Evolutionary conservation across 768 basidiomycete species (phyloP).

Genomic region (Lactarius tabidus): DNA sequence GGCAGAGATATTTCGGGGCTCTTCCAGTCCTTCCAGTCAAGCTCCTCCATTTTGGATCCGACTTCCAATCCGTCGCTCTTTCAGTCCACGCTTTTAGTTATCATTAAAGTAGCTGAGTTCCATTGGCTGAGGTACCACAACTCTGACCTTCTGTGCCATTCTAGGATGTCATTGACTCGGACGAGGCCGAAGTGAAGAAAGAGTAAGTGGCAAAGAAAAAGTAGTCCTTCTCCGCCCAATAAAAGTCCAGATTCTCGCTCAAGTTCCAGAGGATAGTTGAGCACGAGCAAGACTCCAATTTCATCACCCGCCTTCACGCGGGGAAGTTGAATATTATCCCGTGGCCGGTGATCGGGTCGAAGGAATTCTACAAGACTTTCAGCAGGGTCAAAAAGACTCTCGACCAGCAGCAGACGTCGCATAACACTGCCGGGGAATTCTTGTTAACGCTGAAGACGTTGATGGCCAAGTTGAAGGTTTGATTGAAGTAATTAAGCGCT

Average conservation of each 20-base stretch:
- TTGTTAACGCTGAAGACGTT: slow-evolving; percentile 54
- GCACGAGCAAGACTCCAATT: slow-evolving; percentile 58
- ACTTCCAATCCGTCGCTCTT: slow-evolving; percentile 57
- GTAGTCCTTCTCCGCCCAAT: not conserved
- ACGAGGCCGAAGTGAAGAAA: slow-evolving; percentile 52
- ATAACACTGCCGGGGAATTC: slow-evolving; percentile 51
- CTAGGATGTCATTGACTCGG: slow-evolving; percentile 64
- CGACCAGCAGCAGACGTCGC: slow-evolving; percentile 48
- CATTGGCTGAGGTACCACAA: no score
- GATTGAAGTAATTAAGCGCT: not conserved
- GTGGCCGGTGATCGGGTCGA: slow-evolving; percentile 64
- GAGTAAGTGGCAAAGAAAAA: slow-evolving; percentile 40
- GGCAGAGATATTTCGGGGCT: slow-evolving; percentile 57
- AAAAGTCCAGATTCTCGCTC: slow-evolving; percentile 43
- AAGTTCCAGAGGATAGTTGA: slow-evolving; percentile 62
- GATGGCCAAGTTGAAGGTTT: slow-evolving; percentile 67
- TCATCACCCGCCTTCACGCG: slow-evolving; percentile 56
- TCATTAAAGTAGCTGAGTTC: slow-evolving; percentile 49
- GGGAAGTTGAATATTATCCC: slow-evolving; percentile 56
- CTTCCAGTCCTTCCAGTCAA: slow-evolving; percentile 60
- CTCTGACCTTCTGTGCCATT: not conserved
- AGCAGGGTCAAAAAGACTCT: slow-evolving; percentile 42
- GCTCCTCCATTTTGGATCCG: slow-evolving; percentile 54
- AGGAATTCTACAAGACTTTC: slow-evolving; percentile 57
- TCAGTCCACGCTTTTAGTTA: slow-evolving; percentile 56